Percentiles rank a stretch among this genome's conserved stretches.
phyloP scores from a whole-genome alignment of 2,329 filamentous ascomycete species.

The Bipolaris victoriae region DNA sequence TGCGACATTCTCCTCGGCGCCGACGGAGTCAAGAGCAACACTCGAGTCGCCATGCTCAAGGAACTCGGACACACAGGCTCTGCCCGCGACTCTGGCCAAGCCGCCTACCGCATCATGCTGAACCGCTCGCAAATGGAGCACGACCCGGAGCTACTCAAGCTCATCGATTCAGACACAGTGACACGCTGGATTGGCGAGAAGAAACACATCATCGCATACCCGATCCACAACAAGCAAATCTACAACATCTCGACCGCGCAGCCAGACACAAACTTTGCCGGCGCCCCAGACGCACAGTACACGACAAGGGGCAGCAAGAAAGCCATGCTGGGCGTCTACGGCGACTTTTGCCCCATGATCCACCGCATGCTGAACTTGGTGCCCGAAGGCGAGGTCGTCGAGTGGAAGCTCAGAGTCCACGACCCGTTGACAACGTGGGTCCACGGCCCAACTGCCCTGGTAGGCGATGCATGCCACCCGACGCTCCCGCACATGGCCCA shows the following conservation, averaged over 20 bases:
- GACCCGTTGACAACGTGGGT: conserved; percentile 68
- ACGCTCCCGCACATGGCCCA: conserved; percentile 69
- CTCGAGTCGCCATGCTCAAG: conserved; percentile 60
- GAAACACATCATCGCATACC: conserved; percentile 79
- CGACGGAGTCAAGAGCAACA: conserved; percentile 58
- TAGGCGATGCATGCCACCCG: conserved; percentile 68
- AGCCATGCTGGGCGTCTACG: conserved; percentile 65
- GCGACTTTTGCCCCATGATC: conserved; percentile 66
- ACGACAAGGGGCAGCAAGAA: conserved; percentile 67
- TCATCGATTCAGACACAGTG: conserved; percentile 71
- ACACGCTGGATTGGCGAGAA: conserved; percentile 78
- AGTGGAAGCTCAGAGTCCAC: conserved; percentile 70
- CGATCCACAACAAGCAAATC: conserved; percentile 69
- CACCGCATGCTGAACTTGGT: conserved; percentile 66
- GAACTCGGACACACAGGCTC: conserved; percentile 59
- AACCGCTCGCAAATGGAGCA: conserved; percentile 68
- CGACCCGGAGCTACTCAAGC: conserved; percentile 70
- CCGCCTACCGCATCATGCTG: conserved; percentile 80
- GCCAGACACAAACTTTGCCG: conserved; percentile 65
- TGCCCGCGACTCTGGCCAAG: conserved; percentile 74
- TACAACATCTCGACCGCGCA: conserved; percentile 71
- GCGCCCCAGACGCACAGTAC: conserved; percentile 64
- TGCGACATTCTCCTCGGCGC: conserved; percentile 55
- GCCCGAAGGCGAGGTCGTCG: conserved; percentile 68
- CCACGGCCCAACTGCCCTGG: conserved; percentile 58